phyloP scores from a whole-genome alignment of 495 filamentous ascomycete genomes.

The Melanomma pulvis-pyrius region DNA sequence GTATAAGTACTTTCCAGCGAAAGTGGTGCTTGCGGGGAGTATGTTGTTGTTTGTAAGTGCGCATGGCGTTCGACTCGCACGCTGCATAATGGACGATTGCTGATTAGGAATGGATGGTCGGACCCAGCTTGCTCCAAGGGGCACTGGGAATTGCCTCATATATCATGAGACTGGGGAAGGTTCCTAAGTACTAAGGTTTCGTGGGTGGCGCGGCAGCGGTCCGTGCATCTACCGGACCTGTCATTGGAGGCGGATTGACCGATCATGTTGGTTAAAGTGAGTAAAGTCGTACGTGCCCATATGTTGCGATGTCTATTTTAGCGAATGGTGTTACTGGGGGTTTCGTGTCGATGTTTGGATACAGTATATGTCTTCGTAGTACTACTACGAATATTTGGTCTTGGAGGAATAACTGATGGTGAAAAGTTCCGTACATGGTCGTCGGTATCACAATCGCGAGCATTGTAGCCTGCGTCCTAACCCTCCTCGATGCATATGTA shows the following conservation, averaged over 20 bases:
- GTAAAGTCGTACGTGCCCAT: background rate
- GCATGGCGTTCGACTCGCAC: background rate
- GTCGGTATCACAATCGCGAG: background rate
- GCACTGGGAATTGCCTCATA: slow-evolving; percentile 11
- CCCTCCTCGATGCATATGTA: slow-evolving; percentile 5
- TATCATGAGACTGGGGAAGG: slow-evolving; percentile 8
- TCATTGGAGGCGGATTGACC: slow-evolving; percentile 40
- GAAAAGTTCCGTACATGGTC: slow-evolving; percentile 19
- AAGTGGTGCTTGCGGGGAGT: slow-evolving; percentile 26
- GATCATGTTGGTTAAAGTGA: slow-evolving; percentile 33
- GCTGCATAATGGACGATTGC: background rate
- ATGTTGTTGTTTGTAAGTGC: slow-evolving; percentile 39
- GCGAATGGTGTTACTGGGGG: slow-evolving; percentile 34
- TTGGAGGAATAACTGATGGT: no score
- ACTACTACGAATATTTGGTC: no score
- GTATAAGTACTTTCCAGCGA: slow-evolving; percentile 38
- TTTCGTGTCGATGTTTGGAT: no score
- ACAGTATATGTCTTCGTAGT: no score
- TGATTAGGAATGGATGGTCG: slow-evolving; percentile 35
- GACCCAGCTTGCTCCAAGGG: slow-evolving; percentile 40
- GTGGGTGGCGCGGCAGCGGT: slow-evolving; percentile 42
- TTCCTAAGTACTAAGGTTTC: slow-evolving; percentile 25
- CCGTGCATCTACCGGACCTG: slow-evolving; percentile 34
- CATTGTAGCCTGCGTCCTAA: slow-evolving; percentile 19
- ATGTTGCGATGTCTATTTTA: no score